A percentile compares a stretch with the other conserved stretches of the same genome.
Evolutionary conservation across 768 basidiomycete genomes (phyloP).

Genomic region (Lactifluus echinatus): DNA sequence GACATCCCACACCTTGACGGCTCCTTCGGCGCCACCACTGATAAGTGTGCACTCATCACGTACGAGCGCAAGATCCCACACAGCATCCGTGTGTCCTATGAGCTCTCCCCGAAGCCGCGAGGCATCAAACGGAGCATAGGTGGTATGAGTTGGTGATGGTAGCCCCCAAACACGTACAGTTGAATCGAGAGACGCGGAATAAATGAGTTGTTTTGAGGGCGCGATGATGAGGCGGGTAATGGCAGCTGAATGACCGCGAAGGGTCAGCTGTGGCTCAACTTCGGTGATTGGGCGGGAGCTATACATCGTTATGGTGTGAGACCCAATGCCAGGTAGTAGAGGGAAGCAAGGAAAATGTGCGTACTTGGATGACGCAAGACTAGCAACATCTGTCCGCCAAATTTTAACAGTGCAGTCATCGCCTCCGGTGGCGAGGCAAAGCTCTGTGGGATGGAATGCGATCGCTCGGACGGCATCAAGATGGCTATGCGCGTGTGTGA

Average conservation of each 20-base stretch:
- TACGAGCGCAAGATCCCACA: conserved; percentile 90
- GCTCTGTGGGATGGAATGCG: conserved; percentile 79
- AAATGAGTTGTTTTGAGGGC: conserved; percentile 65
- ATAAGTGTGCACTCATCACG: conserved; percentile 79
- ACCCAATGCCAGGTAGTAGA: not conserved
- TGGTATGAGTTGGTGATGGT: conserved; percentile 67
- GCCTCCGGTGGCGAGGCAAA: conserved; percentile 85
- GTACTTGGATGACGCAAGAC: conserved; percentile 69
- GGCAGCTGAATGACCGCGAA: conserved; percentile 86
- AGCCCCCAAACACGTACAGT: conserved; percentile 89
- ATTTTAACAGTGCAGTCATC: conserved; percentile 96
- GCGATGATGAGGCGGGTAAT: conserved; percentile 82
- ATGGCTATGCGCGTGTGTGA: conserved; percentile 46
- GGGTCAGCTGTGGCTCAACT: conserved; percentile 86
- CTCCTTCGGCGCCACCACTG: conserved; percentile 85
- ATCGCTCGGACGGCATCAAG: conserved; percentile 87
- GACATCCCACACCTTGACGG: conserved; percentile 91
- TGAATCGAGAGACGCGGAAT: conserved; percentile 89
- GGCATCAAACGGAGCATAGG: conserved; percentile 87
- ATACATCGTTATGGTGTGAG: conserved; percentile 30
- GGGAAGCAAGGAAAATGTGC: conserved; percentile 28
- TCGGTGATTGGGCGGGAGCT: conserved; percentile 64
- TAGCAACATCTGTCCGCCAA: conserved; percentile 80
- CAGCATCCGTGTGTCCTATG: conserved; percentile 89
- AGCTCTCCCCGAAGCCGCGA: conserved; percentile 68